Evolutionary conservation across 169 alveolate genomes (phyloP), one percentile per base, ranked within the genome.

Genomic region (Cryptosporidium muris): DNA sequence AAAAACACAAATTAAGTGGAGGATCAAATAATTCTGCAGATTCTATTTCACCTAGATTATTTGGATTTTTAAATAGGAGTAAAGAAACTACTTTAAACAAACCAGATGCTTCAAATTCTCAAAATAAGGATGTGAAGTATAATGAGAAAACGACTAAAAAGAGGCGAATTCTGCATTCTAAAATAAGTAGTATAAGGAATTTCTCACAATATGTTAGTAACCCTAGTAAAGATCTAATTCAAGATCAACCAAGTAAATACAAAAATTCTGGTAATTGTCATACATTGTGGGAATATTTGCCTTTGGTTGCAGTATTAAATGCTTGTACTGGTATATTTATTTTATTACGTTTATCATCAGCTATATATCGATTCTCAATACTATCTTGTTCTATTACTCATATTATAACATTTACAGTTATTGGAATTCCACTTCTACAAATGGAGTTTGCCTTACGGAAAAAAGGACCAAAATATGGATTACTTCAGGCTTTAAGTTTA

Each of bases 271-370:
- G 63, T 5, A 58, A 25, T 43, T 66, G 85, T 45, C 48, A 40
- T 43, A 74, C 85, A 47, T 48, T 74, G 25, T 74, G 85, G 85
- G 85, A 74, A 16, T 74, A 74, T 42, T 43, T 74, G 1, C 74
- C 85, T 2, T 58, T 74, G 9, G 67, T 74, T 2, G 85, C 85
- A 42, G 8, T 74, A 58, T 49, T 74, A 40, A 74, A 64, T 58
- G 85, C 74, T 16, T 74, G 85, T 45, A 74, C 85, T 3, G 85
- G 85, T 8, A 74, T 74, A 43, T 74, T 74, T 74, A 60, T 74
- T 25, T 36, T 74, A 8, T 58, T 74, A 11, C 63, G 85, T 54
- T 38, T 74, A 9, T 74, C 85, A 9, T 74, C 85, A 43, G 48
- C 62, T 25, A 74, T 74, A 68, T 74, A 74, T 43, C 54, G 85